Evolutionary conservation across 208 protist species (phyloP), one percentile per base, ranked within the genome.

Genomic region (Crithidia brevicula): DNA sequence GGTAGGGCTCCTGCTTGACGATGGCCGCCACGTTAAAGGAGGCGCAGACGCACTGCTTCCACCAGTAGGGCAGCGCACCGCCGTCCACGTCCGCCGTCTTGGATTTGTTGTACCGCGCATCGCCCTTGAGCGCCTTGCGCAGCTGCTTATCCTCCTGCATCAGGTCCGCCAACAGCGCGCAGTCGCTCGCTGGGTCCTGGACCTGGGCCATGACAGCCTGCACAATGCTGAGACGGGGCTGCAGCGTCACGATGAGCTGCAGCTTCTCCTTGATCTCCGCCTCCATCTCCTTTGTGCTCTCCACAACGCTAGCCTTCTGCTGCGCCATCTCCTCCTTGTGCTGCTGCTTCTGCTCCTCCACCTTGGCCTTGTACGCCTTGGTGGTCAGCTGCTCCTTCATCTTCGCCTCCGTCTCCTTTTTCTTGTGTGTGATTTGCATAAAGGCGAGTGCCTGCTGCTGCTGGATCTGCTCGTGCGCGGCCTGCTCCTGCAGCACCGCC

Each of bases 11-110:
- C 23, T 57, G 40, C 28, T 54, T 63, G 16, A 91, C 46, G 38
- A 91, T 86, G 33, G 85, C 84, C 4, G 74, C 79, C 8, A 89
- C 74, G 63, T 94, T 94, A 62, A 88, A 94, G 56, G 83, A 86
- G 54, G 71, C 67, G 22, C 78, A 84, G 34, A 89, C 71, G 57
- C 72, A 82, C 42, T 84, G 67, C 61, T 82, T 82, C 47, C 77
- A 65, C 82, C 82, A 90, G 54, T 83, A 82, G 28, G 82, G 82
- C 25, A 69, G 15, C 15, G 79, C 82, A 1, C 82, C 84, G 56
- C 84, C 73, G 52, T 83, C 82, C 47, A 59, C 47, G 6, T 71
- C 74, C 27, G 87, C 69, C 16, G 79, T 84, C 69, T 82, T 84
- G 25, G 62, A 79, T 62, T 84, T 77, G 62, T 74, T 75, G 64